These are phyloP conservation scores for Auricularia heimuer DNA, from an alignment of 768 basidiomycete genomes.

Conservation along the genomic window DNA sequence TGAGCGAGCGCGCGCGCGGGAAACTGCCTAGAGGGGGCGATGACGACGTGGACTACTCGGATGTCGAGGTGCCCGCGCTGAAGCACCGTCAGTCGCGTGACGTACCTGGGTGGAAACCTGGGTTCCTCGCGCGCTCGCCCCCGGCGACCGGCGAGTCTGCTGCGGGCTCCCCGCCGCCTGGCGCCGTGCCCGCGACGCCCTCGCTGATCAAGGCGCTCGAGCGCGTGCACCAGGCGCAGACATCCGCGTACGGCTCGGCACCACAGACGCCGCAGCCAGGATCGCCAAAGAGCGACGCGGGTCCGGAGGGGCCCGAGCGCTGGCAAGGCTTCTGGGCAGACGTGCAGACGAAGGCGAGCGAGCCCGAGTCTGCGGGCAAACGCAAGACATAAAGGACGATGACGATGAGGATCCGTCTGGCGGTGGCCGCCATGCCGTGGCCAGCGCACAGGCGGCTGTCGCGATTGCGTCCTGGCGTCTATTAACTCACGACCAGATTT, in stretches of 20 bases:
- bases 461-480: too few species aligned
- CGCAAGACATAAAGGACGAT: not conserved
- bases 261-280: slow-evolving; percentile 2
- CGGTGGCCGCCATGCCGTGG: not conserved
- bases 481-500: too few species aligned
- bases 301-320: slow-evolving; percentile 5
- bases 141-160: slow-evolving; percentile 11
- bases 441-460: too few species aligned
- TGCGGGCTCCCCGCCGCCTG: slow-evolving; percentile 15
- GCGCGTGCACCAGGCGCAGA: slow-evolving; percentile 46
- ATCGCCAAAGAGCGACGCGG: slow-evolving; percentile 6
- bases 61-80: slow-evolving; percentile 30
- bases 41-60: slow-evolving; percentile 32
- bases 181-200: slow-evolving; percentile 50
- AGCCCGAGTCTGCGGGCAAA: not conserved
- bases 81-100: slow-evolving; percentile 9
- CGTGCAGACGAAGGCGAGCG: slow-evolving; percentile 24
- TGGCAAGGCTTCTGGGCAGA: slow-evolving; percentile 41
- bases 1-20: slow-evolving; percentile 13
- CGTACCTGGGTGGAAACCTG: slow-evolving; percentile 36
- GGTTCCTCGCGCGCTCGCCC: slow-evolving; percentile 31
- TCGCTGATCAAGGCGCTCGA: slow-evolving; percentile 57
- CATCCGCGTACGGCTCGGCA: slow-evolving; percentile 31
- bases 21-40: slow-evolving; percentile 6
- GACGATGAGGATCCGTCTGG: not conserved